Evolutionary conservation across 352 stramenopile genomes (phyloP), one percentile per base, ranked within the genome.

Genomic region (Phytophthora hybrid): DNA sequence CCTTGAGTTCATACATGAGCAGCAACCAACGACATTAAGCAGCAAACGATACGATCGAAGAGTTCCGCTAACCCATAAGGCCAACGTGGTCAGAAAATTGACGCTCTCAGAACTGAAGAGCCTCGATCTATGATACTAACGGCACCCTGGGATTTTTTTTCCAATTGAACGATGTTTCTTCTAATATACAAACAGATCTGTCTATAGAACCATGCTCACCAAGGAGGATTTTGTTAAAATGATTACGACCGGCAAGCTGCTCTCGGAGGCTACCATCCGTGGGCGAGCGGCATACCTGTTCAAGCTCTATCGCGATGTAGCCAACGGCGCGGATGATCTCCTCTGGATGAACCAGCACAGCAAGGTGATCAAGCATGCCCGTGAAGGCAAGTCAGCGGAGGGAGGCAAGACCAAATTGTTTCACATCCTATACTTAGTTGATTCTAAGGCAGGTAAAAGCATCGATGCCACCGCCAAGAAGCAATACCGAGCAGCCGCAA

Each of bases 381-480:
- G 31, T 21, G 29, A 41, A 23, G 23, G 23, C 23, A 26, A 26
- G 23, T 23, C 9, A 8, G 21, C 21, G 10, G 53, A 59, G 14
- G 53, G 11, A 10, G 18, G 23, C 9, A 59, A 59, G 14, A 59
- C 53, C 4, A 37, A 41, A 7, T 14, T 59, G 4, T 59, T 59
- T 26, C 53, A 59, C 18, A 41, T 59, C 23, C 53, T 59, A 8
- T 44, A 9, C 21, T 5, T 59, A 7, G 23, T 59, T 59, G 53
- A 59, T 37, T 18, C 7, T 14, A 37, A 37, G 18, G 53, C 53
- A 0, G 52, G 52, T 44, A 41, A 44, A 19, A 19, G 23, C 26
- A 16, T 59, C 19, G 3, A 37, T 37, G 23, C 29, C 21, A 19
- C 7, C 19, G 29, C 29, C 6, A 59, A 59, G 16, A 59, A 59